Percentiles rank a stretch among this genome's conserved stretches.
Conservation (phyloP, 352 stramenopile species). For the Globisporangium takayamanum region DNA sequence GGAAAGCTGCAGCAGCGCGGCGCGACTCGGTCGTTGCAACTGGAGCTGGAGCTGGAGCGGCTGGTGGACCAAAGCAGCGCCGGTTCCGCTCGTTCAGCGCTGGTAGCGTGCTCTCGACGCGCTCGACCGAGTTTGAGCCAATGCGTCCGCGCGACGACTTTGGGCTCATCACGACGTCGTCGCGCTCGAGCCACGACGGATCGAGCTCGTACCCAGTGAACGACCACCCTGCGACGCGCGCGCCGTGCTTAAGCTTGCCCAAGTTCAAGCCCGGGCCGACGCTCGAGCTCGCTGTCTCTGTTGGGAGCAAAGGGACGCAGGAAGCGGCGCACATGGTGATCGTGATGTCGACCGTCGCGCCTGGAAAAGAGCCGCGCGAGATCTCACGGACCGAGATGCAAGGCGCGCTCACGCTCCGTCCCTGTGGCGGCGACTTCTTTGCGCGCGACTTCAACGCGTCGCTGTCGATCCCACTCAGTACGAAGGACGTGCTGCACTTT, state of each 20-base stretch:
- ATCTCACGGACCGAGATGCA: conserved; percentile 77
- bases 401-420: conserved; percentile 54
- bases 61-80: conserved; percentile 2
- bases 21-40: conserved; percentile 5
- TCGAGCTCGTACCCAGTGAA: conserved; percentile 12
- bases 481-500: conserved; percentile 67
- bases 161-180: conserved; percentile 27
- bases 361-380: conserved; percentile 44
- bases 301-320: conserved; percentile 62
- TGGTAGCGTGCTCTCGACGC: conserved; percentile 50
- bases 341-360: conserved; percentile 47
- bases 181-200: conserved; percentile 16
- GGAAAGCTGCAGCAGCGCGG: conserved; percentile 15
- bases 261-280: conserved; percentile 52
- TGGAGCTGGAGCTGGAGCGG: background rate
- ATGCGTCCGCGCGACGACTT: conserved; percentile 39
- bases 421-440: conserved; percentile 67
- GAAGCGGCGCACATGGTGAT: conserved; percentile 71
- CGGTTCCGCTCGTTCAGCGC: conserved; percentile 61
- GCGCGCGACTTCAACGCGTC: conserved; percentile 73
- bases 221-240: conserved; percentile 26
- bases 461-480: conserved; percentile 58
- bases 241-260: conserved; percentile 60
- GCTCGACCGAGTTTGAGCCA: conserved; percentile 16
- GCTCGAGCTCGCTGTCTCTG: conserved; percentile 70